phyloP scores from a whole-genome alignment of 1,139 yeast species.

The Yamadazyma spencermartinsiae region DNA sequence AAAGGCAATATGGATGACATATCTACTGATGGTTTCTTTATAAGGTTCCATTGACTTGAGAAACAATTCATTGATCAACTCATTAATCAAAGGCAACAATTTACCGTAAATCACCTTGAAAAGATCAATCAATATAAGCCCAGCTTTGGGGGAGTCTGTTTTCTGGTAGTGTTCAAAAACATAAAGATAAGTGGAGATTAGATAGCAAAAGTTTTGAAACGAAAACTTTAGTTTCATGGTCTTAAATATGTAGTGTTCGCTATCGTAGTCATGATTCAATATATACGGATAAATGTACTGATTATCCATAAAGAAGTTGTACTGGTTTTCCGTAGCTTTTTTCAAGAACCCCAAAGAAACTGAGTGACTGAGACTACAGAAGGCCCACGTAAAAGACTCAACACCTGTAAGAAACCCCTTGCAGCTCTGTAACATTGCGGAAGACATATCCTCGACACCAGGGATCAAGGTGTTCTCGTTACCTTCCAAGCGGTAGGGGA shows the following conservation, averaged over 20 bases:
- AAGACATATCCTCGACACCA: conserved; percentile 4
- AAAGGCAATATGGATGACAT: conserved; percentile 1
- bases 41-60: not conserved
- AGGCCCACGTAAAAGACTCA: not conserved
- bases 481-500: conserved; percentile 1
- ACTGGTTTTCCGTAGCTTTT: conserved; percentile 1
- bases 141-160: not conserved
- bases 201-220: conserved; percentile 3
- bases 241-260: conserved; percentile 3
- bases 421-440: not conserved
- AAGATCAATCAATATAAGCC: not conserved
- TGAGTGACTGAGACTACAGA: conserved; percentile 1
- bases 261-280: conserved; percentile 2
- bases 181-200: conserved; percentile 1
- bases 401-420: not conserved
- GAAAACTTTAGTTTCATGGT: not conserved
- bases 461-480: conserved; percentile 4
- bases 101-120: not conserved
- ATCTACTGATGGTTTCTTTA: conserved; percentile 1
- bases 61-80: not conserved
- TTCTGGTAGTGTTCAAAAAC: conserved; percentile 1
- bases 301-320: conserved; percentile 1
- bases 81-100: not conserved
- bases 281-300: conserved; percentile 2
- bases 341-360: conserved; percentile 1